Conservation (phyloP, 2,329 filamentous ascomycete species). For the Fusarium praegraminearum region DNA sequence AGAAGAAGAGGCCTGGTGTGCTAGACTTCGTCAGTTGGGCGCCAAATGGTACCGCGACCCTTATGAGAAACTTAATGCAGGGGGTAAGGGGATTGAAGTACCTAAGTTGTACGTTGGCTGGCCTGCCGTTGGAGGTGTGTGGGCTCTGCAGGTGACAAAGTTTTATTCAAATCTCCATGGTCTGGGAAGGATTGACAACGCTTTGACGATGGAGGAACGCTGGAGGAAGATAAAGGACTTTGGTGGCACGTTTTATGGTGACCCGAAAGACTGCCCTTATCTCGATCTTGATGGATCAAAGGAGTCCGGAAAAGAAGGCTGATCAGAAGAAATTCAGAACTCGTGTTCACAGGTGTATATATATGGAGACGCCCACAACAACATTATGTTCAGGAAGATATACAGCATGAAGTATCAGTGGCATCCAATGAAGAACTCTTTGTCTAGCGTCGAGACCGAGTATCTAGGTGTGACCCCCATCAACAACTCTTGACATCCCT, state of each 20-base stretch:
- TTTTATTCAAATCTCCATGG: neutral
- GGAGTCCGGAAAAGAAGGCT: neutral
- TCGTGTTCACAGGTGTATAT: too few relatives aligned
- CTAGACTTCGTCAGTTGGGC: neutral
- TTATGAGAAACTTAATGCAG: neutral
- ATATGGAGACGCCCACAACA: too few relatives aligned
- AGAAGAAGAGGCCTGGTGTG: conserved; percentile 2
- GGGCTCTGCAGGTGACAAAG: neutral
- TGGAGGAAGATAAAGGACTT: neutral
- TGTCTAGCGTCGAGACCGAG: too few relatives aligned
- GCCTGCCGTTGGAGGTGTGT: neutral
- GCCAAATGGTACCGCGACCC: neutral
- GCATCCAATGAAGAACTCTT: neutral
- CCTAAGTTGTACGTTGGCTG: neutral
- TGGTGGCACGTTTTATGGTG: neutral
- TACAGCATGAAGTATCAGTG: neutral
- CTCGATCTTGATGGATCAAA: neutral
- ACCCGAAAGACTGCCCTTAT: neutral
- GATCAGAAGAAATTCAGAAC: too few relatives aligned
- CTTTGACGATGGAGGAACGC: neutral
- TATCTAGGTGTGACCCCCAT: too few relatives aligned
- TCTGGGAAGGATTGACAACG: neutral
- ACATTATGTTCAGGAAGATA: too few relatives aligned
- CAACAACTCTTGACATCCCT: neutral
- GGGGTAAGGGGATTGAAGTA: neutral